Conservation (phyloP, 192 early-diverging fungal genomes). For the Coemansia sp. region DNA sequence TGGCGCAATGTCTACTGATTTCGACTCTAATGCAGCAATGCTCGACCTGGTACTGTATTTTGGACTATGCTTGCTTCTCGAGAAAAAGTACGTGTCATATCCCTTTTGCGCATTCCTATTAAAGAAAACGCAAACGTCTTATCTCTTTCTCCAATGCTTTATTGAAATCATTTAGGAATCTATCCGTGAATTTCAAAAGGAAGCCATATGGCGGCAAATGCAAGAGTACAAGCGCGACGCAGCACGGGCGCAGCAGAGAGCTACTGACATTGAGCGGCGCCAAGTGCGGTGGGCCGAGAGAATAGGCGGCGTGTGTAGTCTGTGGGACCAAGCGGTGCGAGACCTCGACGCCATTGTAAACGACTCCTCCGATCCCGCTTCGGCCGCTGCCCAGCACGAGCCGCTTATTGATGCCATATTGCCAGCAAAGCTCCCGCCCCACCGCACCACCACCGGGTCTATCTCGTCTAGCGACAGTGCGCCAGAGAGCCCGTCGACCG, state of each 20-base stretch:
- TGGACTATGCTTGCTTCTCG: no score
- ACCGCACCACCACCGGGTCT: no score
- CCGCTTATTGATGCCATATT: background rate
- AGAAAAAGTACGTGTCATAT: no score
- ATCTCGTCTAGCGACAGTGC: background rate
- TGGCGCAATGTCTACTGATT: constrained; percentile 36
- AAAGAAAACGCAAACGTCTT: no score
- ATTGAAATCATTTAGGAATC: constrained; percentile 33
- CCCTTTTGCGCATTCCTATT: no score
- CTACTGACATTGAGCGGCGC: constrained; percentile 50
- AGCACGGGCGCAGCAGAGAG: constrained; percentile 46
- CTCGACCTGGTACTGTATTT: constrained; percentile 50
- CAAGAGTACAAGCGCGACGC: constrained; percentile 67
- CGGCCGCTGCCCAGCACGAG: background rate
- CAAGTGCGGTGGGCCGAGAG: constrained; percentile 50
- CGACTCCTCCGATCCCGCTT: background rate
- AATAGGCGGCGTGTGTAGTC: constrained; percentile 44
- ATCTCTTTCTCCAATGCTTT: no score
- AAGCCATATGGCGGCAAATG: constrained; percentile 69
- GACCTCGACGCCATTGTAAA: constrained; percentile 41
- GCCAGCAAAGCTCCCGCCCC: background rate
- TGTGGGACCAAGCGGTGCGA: constrained; percentile 58
- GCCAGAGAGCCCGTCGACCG: background rate
- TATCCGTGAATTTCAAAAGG: constrained; percentile 65
- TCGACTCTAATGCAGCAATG: constrained; percentile 48